Evolutionary conservation across 495 filamentous ascomycete genomes (phyloP).

Genomic region (Cenococcum geophilum): DNA sequence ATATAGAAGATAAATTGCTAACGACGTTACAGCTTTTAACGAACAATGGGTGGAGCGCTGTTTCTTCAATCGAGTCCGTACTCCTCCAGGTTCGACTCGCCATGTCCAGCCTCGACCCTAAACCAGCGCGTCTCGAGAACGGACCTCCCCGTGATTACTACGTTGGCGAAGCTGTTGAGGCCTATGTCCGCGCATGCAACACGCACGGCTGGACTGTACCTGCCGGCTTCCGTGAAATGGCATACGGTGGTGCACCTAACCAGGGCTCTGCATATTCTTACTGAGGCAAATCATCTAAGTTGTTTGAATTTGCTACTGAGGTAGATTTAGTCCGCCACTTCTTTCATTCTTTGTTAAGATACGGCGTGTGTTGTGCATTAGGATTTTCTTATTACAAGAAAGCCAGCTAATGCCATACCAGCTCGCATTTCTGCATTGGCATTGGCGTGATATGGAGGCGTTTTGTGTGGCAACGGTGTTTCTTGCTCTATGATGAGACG

Average conservation of each 20-base stretch:
- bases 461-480: neutral
- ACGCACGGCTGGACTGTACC: constrained; percentile 55
- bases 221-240: constrained; percentile 37
- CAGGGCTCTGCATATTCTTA: neutral
- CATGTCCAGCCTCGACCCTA: constrained; percentile 59
- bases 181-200: constrained; percentile 60
- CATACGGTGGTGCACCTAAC: constrained; percentile 8
- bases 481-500: neutral
- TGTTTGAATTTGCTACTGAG: neutral
- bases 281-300: neutral
- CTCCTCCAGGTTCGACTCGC: constrained; percentile 78
- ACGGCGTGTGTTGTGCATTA: neutral
- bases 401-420: neutral
- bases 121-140: constrained; percentile 62
- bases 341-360: neutral
- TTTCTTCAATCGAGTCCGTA: constrained; percentile 68
- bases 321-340: neutral
- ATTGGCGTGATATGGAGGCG: neutral
- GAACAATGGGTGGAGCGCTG: constrained; percentile 72
- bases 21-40: constrained; percentile 55
- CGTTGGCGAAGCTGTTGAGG: constrained; percentile 63
- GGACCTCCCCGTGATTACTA: constrained; percentile 49
- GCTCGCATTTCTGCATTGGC: neutral
- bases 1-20: neutral
- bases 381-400: neutral